A percentile compares a stretch with the other conserved stretches of the same genome.
Evolutionary conservation across 2,329 filamentous ascomycete genomes (phyloP).

Genomic region (Monosporascus sp.): DNA sequence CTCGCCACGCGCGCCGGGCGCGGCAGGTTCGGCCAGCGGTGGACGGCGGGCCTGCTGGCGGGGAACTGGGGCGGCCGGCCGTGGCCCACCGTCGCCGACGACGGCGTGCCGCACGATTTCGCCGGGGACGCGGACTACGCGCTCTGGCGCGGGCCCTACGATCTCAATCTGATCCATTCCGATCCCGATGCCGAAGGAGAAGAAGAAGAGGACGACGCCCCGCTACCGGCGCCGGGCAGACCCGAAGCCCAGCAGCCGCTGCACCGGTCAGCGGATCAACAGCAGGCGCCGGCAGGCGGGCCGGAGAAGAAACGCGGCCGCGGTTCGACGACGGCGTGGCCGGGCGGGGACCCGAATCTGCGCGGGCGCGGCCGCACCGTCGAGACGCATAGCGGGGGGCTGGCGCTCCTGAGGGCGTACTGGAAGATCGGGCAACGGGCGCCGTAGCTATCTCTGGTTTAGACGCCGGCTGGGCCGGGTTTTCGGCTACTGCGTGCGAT

Average conservation of each 20-base stretch:
- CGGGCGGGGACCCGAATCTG: slow-evolving; percentile 60
- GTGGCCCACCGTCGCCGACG: slow-evolving; percentile 28
- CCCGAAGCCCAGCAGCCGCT: slow-evolving; percentile 9
- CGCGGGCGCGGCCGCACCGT: slow-evolving; percentile 78
- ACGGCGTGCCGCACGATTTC: slow-evolving; percentile 33
- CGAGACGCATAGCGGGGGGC: slow-evolving; percentile 80
- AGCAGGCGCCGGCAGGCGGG: background rate
- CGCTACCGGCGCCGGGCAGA: background rate
- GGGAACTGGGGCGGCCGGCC: slow-evolving; percentile 21
- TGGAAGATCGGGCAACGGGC: slow-evolving; percentile 48
- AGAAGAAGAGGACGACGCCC: slow-evolving; percentile 3
- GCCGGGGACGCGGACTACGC: slow-evolving; percentile 38
- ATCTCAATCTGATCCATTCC: slow-evolving; percentile 7
- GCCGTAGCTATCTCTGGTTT: slow-evolving; percentile 2
- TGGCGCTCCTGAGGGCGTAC: slow-evolving; percentile 71
- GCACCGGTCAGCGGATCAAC: background rate
- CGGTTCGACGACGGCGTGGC: background rate
- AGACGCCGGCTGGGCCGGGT: background rate
- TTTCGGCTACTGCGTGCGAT: too few species aligned
- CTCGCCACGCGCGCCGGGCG: slow-evolving; percentile 59
- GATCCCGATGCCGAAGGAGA: background rate
- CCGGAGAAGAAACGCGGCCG: background rate
- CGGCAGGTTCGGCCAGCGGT: slow-evolving; percentile 84
- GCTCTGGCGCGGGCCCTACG: slow-evolving; percentile 39
- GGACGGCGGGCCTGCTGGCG: slow-evolving; percentile 55